These are phyloP conservation scores for Oleoguttula mirabilis DNA, from an alignment of 495 filamentous ascomycete species.

Conservation along the genomic window DNA sequence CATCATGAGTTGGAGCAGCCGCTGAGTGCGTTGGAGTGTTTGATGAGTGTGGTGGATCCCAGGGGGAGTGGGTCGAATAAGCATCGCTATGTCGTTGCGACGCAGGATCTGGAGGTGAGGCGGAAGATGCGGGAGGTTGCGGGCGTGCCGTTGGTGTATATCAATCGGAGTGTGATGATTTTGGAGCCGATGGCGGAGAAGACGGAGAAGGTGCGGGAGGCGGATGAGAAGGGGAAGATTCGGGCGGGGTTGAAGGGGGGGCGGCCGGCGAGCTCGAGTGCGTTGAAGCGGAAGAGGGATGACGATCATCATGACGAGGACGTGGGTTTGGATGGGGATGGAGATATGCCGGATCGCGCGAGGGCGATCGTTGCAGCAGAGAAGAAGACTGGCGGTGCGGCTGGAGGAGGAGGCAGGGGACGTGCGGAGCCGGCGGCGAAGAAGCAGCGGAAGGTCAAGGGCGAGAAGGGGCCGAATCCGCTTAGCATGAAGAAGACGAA, in stretches of 20 bases:
- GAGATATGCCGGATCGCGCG: constrained; percentile 24
- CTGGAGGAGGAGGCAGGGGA: constrained; percentile 5
- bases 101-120: constrained; percentile 50
- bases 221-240: constrained; percentile 65
- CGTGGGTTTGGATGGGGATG: constrained; percentile 34
- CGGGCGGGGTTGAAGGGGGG: constrained; percentile 45
- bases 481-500: constrained; percentile 78
- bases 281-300: constrained; percentile 37
- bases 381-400: constrained; percentile 1
- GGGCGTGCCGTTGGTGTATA: constrained; percentile 71
- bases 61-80: constrained; percentile 62
- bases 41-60: constrained; percentile 65
- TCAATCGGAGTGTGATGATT: constrained; percentile 77
- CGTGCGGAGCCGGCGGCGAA: constrained; percentile 37
- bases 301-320: no score
- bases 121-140: constrained; percentile 45
- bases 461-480: constrained; percentile 78
- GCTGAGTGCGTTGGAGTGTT: constrained; percentile 63
- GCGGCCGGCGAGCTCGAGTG: constrained; percentile 8
- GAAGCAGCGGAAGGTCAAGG: constrained; percentile 51
- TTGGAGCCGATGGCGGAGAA: constrained; percentile 71
- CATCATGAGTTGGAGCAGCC: constrained; percentile 74
- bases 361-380: constrained; percentile 18
- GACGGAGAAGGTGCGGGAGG: constrained; percentile 49
- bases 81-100: constrained; percentile 80